A percentile compares a stretch with the other conserved stretches of the same genome.
phyloP scores from a whole-genome alignment of 2,329 filamentous ascomycete genomes.

The Hymenoscyphus fraxineus region DNA sequence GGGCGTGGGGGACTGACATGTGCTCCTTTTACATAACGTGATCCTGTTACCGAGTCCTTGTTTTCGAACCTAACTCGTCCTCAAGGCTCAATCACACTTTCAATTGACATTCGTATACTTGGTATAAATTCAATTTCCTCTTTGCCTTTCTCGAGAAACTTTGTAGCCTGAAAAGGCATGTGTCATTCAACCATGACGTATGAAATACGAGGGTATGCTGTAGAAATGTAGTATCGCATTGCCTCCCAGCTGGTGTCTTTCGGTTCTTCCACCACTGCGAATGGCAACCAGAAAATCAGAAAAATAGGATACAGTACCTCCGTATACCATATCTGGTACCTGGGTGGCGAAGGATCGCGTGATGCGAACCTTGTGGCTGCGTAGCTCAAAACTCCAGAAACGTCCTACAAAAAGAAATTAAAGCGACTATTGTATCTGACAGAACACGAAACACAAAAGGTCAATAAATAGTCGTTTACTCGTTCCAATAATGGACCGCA shows the following conservation, averaged over 20 bases:
- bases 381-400: background rate
- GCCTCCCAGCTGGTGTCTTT: background rate
- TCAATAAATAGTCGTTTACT: background rate
- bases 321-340: background rate
- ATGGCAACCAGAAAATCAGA: background rate
- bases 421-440: background rate
- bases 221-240: no score
- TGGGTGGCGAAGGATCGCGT: background rate
- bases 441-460: background rate
- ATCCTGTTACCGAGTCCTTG: background rate
- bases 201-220: background rate
- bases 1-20: background rate
- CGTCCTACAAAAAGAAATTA: background rate
- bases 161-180: no score
- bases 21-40: background rate
- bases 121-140: background rate
- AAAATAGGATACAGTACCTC: no score
- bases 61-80: no score
- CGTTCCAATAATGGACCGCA: no score
- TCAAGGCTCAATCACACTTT: no score
- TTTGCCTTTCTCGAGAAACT: background rate
- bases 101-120: background rate
- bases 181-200: background rate
- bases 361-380: background rate
- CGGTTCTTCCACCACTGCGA: background rate